phyloP scores from a whole-genome alignment of 2,329 filamentous ascomycete genomes.

The Ophiostoma tasmaniense region DNA sequence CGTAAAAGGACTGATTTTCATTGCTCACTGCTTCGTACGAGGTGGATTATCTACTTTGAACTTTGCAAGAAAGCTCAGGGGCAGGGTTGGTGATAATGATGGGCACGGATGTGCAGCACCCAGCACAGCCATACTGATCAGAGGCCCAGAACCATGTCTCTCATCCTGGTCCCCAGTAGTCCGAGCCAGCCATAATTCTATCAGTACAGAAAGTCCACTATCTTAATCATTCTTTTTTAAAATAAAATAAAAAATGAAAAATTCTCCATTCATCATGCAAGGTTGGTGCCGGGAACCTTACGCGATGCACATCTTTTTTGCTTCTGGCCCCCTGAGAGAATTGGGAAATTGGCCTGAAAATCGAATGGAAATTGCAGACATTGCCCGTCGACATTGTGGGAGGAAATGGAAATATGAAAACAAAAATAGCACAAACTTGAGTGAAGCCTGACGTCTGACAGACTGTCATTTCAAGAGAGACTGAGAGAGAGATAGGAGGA shows the following conservation, averaged over 20 bases:
- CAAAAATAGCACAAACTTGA: neutral
- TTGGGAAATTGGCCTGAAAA: conserved; percentile 4
- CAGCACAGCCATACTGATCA: neutral
- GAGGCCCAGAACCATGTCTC: neutral
- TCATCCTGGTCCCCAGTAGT: neutral
- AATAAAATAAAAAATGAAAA: neutral
- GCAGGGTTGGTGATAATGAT: conserved; percentile 2
- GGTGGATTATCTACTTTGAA: neutral
- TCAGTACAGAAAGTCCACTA: neutral
- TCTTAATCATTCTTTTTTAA: neutral
- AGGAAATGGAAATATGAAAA: neutral
- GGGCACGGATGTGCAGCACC: neutral
- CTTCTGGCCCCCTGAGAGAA: neutral
- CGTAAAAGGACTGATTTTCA: neutral
- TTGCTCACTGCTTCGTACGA: neutral
- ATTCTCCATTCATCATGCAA: conserved; percentile 17
- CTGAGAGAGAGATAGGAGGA: neutral
- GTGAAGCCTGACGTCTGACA: neutral
- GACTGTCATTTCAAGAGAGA: neutral
- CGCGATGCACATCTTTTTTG: conserved; percentile 21
- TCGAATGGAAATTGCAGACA: conserved; percentile 1
- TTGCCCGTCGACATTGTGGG: neutral
- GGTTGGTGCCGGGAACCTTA: conserved; percentile 26
- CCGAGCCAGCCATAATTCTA: neutral
- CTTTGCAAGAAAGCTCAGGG: neutral